A percentile compares a stretch with the other conserved stretches of the same genome.
Conservation (phyloP, 441 rosid genomes). For the Eruca vesicaria region DNA sequence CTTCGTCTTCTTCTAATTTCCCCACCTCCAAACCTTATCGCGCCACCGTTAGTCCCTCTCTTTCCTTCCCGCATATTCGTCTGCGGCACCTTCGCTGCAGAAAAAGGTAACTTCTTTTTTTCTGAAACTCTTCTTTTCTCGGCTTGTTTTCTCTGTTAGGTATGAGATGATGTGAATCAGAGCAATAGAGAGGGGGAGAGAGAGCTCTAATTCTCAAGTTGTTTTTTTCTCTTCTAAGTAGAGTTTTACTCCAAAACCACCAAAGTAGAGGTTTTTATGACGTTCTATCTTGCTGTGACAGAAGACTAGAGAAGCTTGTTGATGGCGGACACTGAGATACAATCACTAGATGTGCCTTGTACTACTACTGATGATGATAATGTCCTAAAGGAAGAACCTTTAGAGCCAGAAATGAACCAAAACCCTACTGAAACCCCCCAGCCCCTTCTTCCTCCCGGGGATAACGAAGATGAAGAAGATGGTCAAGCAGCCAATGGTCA, state of each 20-base stretch:
- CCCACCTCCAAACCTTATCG: conserved; percentile 3
- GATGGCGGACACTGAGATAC: conserved; percentile 59
- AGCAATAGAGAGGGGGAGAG: not conserved
- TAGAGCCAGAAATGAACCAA: conserved; percentile 13
- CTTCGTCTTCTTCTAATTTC: conserved; percentile 19
- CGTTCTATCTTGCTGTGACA: conserved; percentile 41
- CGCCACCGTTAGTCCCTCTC: conserved; percentile 8
- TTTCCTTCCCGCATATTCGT: not conserved
- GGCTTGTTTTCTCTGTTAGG: not conserved
- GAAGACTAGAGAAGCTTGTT: conserved; percentile 34
- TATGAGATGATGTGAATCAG: not conserved
- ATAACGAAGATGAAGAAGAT: not conserved
- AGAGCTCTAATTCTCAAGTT: not conserved
- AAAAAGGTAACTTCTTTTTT: too few relatives aligned
- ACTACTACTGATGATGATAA: conserved; percentile 20
- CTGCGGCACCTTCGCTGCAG: too few relatives aligned
- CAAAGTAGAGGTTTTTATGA: not conserved
- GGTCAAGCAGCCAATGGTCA: conserved; percentile 10
- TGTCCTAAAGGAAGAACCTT: conserved; percentile 37
- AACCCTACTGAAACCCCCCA: conserved; percentile 26
- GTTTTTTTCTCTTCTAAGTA: not conserved
- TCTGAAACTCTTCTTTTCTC: not conserved
- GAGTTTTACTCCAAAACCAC: not conserved
- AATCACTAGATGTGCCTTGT: conserved; percentile 33
- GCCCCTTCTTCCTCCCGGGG: not conserved